phyloP scores from a whole-genome alignment of 768 basidiomycete genomes.

The Tubosaeta sp. region DNA sequence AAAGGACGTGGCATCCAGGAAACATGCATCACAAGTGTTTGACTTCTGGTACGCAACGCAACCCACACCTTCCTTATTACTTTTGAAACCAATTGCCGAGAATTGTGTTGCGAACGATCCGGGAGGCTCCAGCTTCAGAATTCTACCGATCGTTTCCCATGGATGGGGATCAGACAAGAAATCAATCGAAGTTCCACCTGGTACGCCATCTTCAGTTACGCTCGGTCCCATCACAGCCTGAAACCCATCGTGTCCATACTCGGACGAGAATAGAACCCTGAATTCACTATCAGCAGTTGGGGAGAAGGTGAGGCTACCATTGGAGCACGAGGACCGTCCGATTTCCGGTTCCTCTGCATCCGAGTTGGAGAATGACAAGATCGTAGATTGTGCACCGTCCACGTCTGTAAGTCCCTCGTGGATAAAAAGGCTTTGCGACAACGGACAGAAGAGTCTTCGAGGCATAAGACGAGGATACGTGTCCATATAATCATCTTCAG shows the following conservation, averaged over 20 bases:
- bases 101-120: not conserved
- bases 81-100: conserved; percentile 16
- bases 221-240: not conserved
- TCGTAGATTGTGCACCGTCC: not conserved
- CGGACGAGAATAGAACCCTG: not conserved
- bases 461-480: not conserved
- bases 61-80: conserved; percentile 26
- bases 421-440: not conserved
- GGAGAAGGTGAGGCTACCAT: not conserved
- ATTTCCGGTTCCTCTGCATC: not conserved
- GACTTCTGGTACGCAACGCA: conserved; percentile 4
- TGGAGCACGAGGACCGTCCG: not conserved
- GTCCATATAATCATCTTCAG: not conserved
- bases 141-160: conserved; percentile 29
- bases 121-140: conserved; percentile 16
- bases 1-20: not conserved
- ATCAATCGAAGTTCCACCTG: conserved; percentile 14
- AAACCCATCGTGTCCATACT: not conserved
- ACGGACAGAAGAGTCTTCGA: not conserved
- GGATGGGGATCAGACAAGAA: conserved; percentile 30
- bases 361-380: not conserved
- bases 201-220: not conserved
- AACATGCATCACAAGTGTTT: not conserved
- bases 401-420: not conserved
- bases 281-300: not conserved